Evolutionary conservation across 768 basidiomycete genomes (phyloP).

Genomic region (Mycena leptocephala): DNA sequence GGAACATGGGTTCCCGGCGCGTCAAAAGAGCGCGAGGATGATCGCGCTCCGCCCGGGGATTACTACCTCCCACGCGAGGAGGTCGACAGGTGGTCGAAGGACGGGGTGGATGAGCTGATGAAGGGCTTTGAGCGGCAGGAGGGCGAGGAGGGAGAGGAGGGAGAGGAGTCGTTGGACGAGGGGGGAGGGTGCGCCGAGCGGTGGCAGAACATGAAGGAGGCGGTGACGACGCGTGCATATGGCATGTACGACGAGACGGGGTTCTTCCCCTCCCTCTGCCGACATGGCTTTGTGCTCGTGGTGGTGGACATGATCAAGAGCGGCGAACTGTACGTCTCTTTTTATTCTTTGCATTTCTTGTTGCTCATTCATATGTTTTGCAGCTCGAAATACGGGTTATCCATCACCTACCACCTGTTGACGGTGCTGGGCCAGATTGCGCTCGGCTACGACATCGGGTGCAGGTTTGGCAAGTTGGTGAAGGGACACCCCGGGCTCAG

Average conservation of each 20-base stretch:
- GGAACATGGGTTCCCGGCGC: slow-evolving; percentile 35
- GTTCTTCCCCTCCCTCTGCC: slow-evolving; percentile 54
- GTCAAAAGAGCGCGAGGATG: slow-evolving; percentile 48
- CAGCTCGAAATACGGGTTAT: slow-evolving; percentile 20
- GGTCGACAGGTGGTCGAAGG: slow-evolving; percentile 18
- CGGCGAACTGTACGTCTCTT: slow-evolving; percentile 52
- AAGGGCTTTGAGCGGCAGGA: slow-evolving; percentile 33
- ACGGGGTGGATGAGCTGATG: slow-evolving; percentile 5
- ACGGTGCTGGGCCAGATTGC: background rate
- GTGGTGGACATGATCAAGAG: slow-evolving; percentile 52
- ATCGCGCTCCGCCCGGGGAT: slow-evolving; percentile 29
- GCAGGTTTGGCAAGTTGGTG: background rate
- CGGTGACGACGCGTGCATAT: slow-evolving; percentile 44
- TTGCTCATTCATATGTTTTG: background rate
- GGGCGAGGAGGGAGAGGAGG: no score
- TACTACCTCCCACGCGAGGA: background rate
- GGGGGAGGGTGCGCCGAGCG: slow-evolving; percentile 37
- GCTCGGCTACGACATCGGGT: background rate
- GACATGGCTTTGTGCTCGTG: slow-evolving; percentile 49
- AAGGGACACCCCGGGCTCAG: slow-evolving; percentile 6
- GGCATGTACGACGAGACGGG: slow-evolving; percentile 55
- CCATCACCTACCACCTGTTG: slow-evolving; percentile 1
- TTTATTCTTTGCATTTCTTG: background rate
- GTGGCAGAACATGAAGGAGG: slow-evolving; percentile 40
- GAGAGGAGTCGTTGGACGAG: no score